phyloP scores from a whole-genome alignment of 2,329 filamentous ascomycete species.

The Chrysoporthe austroafricana region DNA sequence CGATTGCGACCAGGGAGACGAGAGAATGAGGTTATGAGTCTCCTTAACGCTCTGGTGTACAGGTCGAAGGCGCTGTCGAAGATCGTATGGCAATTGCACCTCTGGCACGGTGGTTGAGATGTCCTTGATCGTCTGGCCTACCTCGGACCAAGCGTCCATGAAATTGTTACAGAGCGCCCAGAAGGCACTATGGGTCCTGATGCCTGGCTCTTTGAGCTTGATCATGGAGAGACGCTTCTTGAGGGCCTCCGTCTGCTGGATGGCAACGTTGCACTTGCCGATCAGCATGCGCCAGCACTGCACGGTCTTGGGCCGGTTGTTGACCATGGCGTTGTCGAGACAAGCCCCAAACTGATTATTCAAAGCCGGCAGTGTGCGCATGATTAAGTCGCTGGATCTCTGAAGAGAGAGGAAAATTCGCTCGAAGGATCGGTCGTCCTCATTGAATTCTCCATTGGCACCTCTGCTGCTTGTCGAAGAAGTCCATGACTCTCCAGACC shows the following conservation, averaged over 20 bases:
- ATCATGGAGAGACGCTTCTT: slow-evolving; percentile 75
- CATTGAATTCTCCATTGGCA: slow-evolving; percentile 64
- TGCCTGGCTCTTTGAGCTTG: slow-evolving; percentile 81
- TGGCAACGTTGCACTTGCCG: slow-evolving; percentile 69
- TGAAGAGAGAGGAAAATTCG: slow-evolving; percentile 78
- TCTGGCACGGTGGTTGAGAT: slow-evolving; percentile 46
- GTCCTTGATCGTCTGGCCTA: slow-evolving; percentile 64
- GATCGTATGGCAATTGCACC: slow-evolving; percentile 64
- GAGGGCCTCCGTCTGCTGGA: slow-evolving; percentile 74
- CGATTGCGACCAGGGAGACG: slow-evolving; percentile 59
- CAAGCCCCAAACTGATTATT: slow-evolving; percentile 68
- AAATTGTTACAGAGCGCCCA: slow-evolving; percentile 77
- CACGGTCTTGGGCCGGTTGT: slow-evolving; percentile 60
- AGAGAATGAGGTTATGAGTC: slow-evolving; percentile 71
- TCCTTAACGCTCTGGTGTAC: slow-evolving; percentile 85
- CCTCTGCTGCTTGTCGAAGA: slow-evolving; percentile 59
- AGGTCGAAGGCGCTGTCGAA: slow-evolving; percentile 74
- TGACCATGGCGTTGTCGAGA: slow-evolving; percentile 65
- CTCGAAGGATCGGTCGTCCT: slow-evolving; percentile 83
- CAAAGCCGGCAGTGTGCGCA: slow-evolving; percentile 71
- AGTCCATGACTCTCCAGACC: slow-evolving; percentile 80
- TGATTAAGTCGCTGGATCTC: slow-evolving; percentile 72
- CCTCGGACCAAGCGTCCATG: slow-evolving; percentile 69
- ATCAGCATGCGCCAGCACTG: slow-evolving; percentile 73
- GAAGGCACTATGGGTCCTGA: slow-evolving; percentile 65